Evolutionary conservation across 192 early-diverging fungal genomes (phyloP), one percentile per base, ranked within the genome.

Genomic region (Gigaspora rosea): DNA sequence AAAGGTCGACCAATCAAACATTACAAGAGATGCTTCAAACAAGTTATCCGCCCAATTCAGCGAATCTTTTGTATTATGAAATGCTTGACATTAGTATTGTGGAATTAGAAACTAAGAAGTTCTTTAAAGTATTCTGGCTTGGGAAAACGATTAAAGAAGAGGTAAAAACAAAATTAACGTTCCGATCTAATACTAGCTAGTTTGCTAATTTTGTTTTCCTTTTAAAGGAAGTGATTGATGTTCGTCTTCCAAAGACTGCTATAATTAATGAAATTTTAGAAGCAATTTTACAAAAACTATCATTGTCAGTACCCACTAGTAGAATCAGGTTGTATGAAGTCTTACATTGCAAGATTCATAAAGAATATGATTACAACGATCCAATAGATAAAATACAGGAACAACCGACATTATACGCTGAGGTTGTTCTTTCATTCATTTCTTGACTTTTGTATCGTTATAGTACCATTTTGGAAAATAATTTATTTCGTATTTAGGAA

Each of bases 31-130:
- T 89, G 81, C 64, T 85, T 33, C 64, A 78, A 20, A 35, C 81
- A 27, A 67, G 72, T n/a, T 70, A 78, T 27, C 57, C 80, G 16
- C 67, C 76, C 2, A 52, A 75, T 52, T 71, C 80, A 54, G 78
- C 84, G 50, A 82, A 82, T 50, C 75, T 85, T 12, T 73, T 99
- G 10, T 88, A 85, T 71, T 99, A 96, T 81, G 96, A 99, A 80
- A 85, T 94, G 58, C 71, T 97, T 61, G 92, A 95, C 47, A 86
- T 96, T 22, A 85, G 89, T 50, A 85, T 97, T 20, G 79, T 85
- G 32, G 95, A 99, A 81, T 81, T 97, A 27, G 96, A 97, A 71
- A 90, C 76, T 47, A 96, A 95, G 81, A 87, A 90, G 51, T 79
- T 77, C 62, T 71, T 96, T 12, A 92, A 90, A 46, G 85, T 97